Conservation (phyloP, 2,329 filamentous ascomycete genomes). For the Allantophomopsis lycopodina region DNA sequence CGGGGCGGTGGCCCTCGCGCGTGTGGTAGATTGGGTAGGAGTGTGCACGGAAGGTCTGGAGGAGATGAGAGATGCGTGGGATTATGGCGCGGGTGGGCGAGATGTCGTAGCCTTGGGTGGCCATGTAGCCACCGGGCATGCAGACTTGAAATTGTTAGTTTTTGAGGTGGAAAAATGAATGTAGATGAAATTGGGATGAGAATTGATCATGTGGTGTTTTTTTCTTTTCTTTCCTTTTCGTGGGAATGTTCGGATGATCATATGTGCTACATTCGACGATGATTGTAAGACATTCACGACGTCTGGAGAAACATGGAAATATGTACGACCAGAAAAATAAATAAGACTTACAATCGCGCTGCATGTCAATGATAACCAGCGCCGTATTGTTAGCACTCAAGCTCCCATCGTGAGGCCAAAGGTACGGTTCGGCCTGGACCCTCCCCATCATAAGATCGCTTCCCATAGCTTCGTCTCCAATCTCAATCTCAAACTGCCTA, state of each 20-base stretch:
- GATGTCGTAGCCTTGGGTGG: constrained; percentile 26
- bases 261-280: too few species aligned
- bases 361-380: constrained; percentile 39
- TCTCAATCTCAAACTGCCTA: too few species aligned
- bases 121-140: constrained; percentile 29
- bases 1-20: constrained; percentile 36
- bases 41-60: constrained; percentile 24
- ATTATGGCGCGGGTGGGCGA: constrained; percentile 26
- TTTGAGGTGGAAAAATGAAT: neutral
- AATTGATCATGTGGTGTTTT: neutral
- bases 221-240: too few species aligned
- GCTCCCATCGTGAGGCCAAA: constrained; percentile 24
- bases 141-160: constrained; percentile 4
- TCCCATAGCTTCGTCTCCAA: too few species aligned
- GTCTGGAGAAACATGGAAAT: too few species aligned
- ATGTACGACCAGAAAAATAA: too few species aligned
- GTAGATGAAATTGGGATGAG: neutral
- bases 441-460: too few species aligned
- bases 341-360: constrained; percentile 29
- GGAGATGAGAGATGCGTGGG: constrained; percentile 24
- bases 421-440: constrained; percentile 10
- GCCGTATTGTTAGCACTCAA: constrained; percentile 29
- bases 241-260: too few species aligned
- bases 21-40: constrained; percentile 32
- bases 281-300: too few species aligned